Evolutionary conservation across 495 filamentous ascomycete genomes (phyloP).

Genomic region (Sporormia fimetaria): DNA sequence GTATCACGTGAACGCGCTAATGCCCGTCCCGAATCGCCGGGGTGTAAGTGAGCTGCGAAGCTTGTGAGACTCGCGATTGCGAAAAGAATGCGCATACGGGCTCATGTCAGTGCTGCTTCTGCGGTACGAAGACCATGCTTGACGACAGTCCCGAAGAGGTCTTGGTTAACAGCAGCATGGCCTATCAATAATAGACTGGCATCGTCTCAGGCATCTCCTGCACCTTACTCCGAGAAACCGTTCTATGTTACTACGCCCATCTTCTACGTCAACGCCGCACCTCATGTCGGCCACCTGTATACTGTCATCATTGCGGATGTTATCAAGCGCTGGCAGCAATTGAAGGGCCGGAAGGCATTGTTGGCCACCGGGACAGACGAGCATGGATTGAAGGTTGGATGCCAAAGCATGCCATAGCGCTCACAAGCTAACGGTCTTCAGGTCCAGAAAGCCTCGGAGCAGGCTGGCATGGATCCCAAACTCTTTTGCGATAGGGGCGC

Average conservation of each 20-base stretch:
- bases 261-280: conserved; percentile 96
- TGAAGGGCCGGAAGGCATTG: conserved; percentile 59
- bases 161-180: too few relatives aligned
- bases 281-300: conserved; percentile 91
- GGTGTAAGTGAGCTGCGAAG: too few relatives aligned
- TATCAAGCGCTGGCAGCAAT: conserved; percentile 81
- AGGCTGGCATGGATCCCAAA: conserved; percentile 50
- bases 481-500: conserved; percentile 55
- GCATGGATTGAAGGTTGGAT: conserved; percentile 75
- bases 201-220: conserved; percentile 1
- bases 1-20: too few relatives aligned
- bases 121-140: too few relatives aligned
- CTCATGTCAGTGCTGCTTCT: too few relatives aligned
- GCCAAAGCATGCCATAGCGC: background rate
- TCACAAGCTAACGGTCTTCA: conserved; percentile 19
- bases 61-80: too few relatives aligned
- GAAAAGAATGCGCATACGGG: too few relatives aligned
- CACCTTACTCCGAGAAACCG: conserved; percentile 69
- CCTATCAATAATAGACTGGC: conserved; percentile 1
- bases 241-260: conserved; percentile 96
- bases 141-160: too few relatives aligned
- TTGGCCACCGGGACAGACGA: conserved; percentile 93
- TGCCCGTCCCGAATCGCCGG: too few relatives aligned
- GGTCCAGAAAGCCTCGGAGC: conserved; percentile 73
- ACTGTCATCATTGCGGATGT: conserved; percentile 85